A percentile compares a stretch with the other conserved stretches of the same genome.
phyloP scores from a whole-genome alignment of 2,329 filamentous ascomycete species.

The Xylariaceae sp. region DNA sequence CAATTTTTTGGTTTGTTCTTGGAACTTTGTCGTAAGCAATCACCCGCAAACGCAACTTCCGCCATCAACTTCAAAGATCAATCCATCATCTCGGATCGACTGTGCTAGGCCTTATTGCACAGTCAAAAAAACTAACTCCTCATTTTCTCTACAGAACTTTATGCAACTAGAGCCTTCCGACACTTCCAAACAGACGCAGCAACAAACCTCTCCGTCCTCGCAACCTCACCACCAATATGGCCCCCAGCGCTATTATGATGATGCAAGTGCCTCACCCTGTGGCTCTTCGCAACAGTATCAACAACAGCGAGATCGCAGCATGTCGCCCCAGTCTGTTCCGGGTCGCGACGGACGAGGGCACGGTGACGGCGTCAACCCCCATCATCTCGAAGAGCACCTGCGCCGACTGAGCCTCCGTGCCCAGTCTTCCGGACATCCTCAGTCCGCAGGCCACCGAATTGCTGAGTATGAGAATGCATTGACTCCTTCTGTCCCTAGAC shows the following conservation, averaged over 20 bases:
- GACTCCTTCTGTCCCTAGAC: slow-evolving; percentile 43
- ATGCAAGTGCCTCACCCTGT: slow-evolving; percentile 36
- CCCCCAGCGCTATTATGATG: slow-evolving; percentile 46
- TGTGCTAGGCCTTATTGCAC: slow-evolving; percentile 52
- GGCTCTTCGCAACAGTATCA: slow-evolving; percentile 29
- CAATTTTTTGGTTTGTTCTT: no score
- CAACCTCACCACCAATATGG: slow-evolving; percentile 52
- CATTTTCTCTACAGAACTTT: slow-evolving; percentile 47
- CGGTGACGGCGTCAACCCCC: slow-evolving; percentile 36
- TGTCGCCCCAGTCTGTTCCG: slow-evolving; percentile 35
- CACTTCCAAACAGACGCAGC: slow-evolving; percentile 26
- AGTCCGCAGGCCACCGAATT: slow-evolving; percentile 49
- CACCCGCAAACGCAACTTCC: no score
- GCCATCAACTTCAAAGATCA: no score
- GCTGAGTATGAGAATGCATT: slow-evolving; percentile 59
- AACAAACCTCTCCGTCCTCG: slow-evolving; percentile 30
- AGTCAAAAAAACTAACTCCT: slow-evolving; percentile 38
- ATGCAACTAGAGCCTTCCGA: slow-evolving; percentile 58
- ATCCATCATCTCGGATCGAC: no score
- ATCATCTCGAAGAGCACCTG: slow-evolving; percentile 47
- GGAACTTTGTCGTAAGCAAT: no score
- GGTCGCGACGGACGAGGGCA: slow-evolving; percentile 23
- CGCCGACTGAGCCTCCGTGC: slow-evolving; percentile 47
- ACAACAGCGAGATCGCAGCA: slow-evolving; percentile 32
- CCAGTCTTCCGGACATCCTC: slow-evolving; percentile 25